phyloP scores from a whole-genome alignment of 2,329 filamentous ascomycete genomes.

The Aureobasidium subglaciale region DNA sequence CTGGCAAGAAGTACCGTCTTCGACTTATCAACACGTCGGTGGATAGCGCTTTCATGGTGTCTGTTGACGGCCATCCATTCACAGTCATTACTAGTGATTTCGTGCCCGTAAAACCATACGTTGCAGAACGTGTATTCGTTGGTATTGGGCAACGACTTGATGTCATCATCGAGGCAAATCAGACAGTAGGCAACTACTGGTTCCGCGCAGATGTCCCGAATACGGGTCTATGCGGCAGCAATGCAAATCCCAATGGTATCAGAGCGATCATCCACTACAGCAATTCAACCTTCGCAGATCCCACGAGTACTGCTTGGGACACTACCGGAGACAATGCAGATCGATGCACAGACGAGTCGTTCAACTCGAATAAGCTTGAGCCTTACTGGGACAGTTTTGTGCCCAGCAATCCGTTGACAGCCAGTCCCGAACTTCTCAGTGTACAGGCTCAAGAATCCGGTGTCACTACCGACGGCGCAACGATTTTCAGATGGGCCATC shows the following conservation, averaged over 20 bases:
- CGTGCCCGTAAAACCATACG: conserved; percentile 37
- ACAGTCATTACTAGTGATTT: conserved; percentile 39
- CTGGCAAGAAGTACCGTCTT: conserved; percentile 39
- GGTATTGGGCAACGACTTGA: conserved; percentile 42
- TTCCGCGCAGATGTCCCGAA: conserved; percentile 33
- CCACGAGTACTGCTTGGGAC: conserved; percentile 24
- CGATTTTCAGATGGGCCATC: conserved; percentile 35
- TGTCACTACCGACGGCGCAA: conserved; percentile 17
- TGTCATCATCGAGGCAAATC: conserved; percentile 40
- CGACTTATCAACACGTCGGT: conserved; percentile 37
- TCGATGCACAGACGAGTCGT: conserved; percentile 17
- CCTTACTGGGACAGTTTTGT: conserved; percentile 29
- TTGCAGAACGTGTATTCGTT: conserved; percentile 28
- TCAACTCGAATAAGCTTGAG: conserved; percentile 29
- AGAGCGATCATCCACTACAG: conserved; percentile 36
- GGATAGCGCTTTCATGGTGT: conserved; percentile 32
- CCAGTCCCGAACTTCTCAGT: conserved; percentile 7
- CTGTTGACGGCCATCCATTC: conserved; percentile 36
- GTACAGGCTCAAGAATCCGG: conserved; percentile 1
- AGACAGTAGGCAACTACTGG: conserved; percentile 39
- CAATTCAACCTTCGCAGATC: conserved; percentile 21
- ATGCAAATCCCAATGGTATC: conserved; percentile 30
- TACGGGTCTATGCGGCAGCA: conserved; percentile 17
- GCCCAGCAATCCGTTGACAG: conserved; percentile 24
- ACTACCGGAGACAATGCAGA: conserved; percentile 32